Percentiles rank a stretch among this genome's conserved stretches.
These are phyloP conservation scores for Ogataea methanolica DNA, from an alignment of 805 yeast species.

Conservation along the genomic window DNA sequence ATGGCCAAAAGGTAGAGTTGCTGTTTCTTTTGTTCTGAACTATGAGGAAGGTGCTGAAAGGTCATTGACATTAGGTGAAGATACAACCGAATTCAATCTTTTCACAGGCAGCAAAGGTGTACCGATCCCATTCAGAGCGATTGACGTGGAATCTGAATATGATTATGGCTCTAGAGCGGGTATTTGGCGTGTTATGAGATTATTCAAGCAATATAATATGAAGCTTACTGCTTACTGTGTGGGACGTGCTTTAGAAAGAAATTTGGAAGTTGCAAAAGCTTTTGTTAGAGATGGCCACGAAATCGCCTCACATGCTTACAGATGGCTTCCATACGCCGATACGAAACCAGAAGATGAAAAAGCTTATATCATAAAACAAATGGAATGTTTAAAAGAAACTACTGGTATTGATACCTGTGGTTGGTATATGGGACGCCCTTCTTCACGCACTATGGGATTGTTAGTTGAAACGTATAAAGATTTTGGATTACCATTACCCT, in stretches of 20 bases:
- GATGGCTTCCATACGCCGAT: conserved; percentile 34
- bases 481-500: conserved; percentile 27
- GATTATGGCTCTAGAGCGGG: conserved; percentile 5
- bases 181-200: conserved; percentile 23
- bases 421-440: conserved; percentile 34
- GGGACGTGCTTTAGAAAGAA: conserved; percentile 33
- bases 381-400: conserved; percentile 27
- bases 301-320: conserved; percentile 35
- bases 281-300: conserved; percentile 35
- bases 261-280: conserved; percentile 31
- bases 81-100: conserved; percentile 5
- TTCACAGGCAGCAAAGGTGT: conserved; percentile 4
- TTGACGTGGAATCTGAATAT: conserved; percentile 9
- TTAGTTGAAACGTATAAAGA: conserved; percentile 32
- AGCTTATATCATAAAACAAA: conserved; percentile 28
- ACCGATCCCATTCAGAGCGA: conserved; percentile 3
- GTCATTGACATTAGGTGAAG: conserved; percentile 4
- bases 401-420: conserved; percentile 33
- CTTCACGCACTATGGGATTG: conserved; percentile 29
- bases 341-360: conserved; percentile 30
- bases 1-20: conserved; percentile 20
- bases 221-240: conserved; percentile 35
- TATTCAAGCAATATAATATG: conserved; percentile 28
- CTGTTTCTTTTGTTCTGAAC: conserved; percentile 21
- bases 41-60: conserved; percentile 25